Conservation (phyloP, 1,139 yeast species). For the Dujonia santamariae region DNA sequence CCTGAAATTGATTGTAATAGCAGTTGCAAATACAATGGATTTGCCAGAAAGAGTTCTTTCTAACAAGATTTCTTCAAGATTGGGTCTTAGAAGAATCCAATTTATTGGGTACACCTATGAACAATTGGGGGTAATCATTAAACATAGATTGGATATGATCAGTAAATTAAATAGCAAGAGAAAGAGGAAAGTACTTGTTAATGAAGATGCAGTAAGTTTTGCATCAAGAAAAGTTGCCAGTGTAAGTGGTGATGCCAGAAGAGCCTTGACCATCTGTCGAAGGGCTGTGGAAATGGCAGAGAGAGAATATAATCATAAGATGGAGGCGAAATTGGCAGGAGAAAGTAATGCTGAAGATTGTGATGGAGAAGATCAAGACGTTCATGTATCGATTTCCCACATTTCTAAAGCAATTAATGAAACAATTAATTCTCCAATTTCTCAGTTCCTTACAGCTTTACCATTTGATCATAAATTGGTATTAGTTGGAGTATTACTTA, state of each 20-base stretch:
- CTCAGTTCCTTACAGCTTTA: conserved; percentile 54
- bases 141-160: conserved; percentile 61
- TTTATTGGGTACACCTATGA: conserved; percentile 85
- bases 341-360: conserved; percentile 9
- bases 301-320: conserved; percentile 34
- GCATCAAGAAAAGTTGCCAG: conserved; percentile 94
- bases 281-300: conserved; percentile 92
- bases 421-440: conserved; percentile 70
- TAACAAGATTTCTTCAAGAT: conserved; percentile 85
- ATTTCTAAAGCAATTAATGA: conserved; percentile 78
- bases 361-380: conserved; percentile 32
- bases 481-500: conserved; percentile 60
- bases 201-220: conserved; percentile 80
- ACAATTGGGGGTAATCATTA: conserved; percentile 74
- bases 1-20: conserved; percentile 82
- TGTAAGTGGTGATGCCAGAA: conserved; percentile 95
- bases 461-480: conserved; percentile 72
- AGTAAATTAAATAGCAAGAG: conserved; percentile 32
- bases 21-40: conserved; percentile 97
- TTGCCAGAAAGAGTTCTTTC: conserved; percentile 85
- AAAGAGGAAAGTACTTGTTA: conserved; percentile 39
- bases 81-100: conserved; percentile 83
- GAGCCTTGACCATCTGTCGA: conserved; percentile 85
- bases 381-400: conserved; percentile 64
- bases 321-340: background rate